phyloP scores from a whole-genome alignment of 345 rosid genomes.

The Acer campestre region DNA sequence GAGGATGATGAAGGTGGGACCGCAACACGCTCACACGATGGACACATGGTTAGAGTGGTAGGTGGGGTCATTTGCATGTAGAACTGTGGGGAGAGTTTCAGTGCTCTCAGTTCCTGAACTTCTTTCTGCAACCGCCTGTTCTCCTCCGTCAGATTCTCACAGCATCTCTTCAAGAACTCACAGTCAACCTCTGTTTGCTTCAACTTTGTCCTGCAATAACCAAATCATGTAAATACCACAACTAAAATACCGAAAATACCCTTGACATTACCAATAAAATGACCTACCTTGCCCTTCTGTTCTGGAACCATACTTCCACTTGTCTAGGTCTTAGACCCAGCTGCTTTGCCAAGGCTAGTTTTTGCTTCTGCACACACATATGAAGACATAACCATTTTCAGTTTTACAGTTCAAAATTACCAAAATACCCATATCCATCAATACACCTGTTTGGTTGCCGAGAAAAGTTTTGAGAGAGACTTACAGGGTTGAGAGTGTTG shows the following conservation, averaged over 20 bases:
- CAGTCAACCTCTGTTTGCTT: conserved; percentile 99
- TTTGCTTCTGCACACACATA: conserved; percentile 69
- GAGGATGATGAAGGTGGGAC: conserved; percentile 52
- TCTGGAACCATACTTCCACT: conserved; percentile 99
- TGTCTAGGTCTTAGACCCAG: conserved; percentile 84
- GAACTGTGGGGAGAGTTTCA: conserved; percentile 93
- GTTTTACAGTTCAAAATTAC: conserved; percentile 17
- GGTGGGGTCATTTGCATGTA: conserved; percentile 99
- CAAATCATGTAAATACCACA: not conserved
- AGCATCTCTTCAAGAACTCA: conserved; percentile 91
- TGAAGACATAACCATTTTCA: not conserved
- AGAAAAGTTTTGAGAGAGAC: not conserved
- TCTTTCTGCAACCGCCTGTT: conserved; percentile 95
- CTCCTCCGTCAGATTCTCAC: conserved; percentile 95
- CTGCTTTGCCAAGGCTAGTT: conserved; percentile 82
- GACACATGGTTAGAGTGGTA: conserved; percentile 97
- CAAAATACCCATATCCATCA: conserved; percentile 13
- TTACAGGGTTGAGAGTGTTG: conserved; percentile 94
- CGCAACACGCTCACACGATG: conserved; percentile 91
- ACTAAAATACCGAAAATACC: conserved; percentile 4
- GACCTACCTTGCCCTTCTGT: conserved; percentile 92
- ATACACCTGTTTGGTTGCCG: no score
- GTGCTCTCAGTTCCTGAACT: conserved; percentile 90
- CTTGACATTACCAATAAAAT: not conserved
- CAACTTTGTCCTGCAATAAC: conserved; percentile 74